Evolutionary conservation across 352 stramenopile genomes (phyloP).

Genomic region (Pythium coloratum): DNA sequence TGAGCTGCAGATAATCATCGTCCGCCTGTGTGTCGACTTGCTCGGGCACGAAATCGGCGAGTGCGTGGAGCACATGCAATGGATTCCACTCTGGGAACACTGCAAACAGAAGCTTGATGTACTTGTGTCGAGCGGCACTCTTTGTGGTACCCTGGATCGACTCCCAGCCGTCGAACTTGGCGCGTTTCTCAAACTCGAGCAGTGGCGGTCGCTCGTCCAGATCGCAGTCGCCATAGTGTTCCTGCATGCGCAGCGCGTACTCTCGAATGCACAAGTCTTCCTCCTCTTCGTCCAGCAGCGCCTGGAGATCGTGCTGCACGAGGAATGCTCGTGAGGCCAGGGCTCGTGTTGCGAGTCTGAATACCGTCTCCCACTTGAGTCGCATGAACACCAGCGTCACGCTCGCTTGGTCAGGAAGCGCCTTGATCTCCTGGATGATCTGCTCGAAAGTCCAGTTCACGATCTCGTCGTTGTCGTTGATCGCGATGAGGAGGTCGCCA

Average conservation of each 20-base stretch:
- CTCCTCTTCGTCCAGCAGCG: conserved; percentile 40
- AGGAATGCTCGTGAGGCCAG: conserved; percentile 52
- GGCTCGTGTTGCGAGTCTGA: conserved; percentile 49
- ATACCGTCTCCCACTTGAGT: conserved; percentile 56
- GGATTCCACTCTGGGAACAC: conserved; percentile 76
- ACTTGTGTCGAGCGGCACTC: conserved; percentile 59
- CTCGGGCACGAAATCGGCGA: conserved; percentile 45
- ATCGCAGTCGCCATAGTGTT: conserved; percentile 68
- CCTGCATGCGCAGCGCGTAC: conserved; percentile 80
- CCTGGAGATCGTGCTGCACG: conserved; percentile 42
- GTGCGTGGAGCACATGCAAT: conserved; percentile 42
- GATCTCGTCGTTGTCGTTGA: conserved; percentile 57
- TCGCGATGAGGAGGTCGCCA: conserved; percentile 69
- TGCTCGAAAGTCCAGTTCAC: conserved; percentile 69
- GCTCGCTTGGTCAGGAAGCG: conserved; percentile 38
- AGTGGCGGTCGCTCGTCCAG: conserved; percentile 49
- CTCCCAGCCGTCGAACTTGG: conserved; percentile 80
- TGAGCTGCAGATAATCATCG: conserved; percentile 18
- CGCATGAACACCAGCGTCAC: conserved; percentile 64
- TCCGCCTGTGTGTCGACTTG: conserved; percentile 18
- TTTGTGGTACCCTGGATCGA: conserved; percentile 50
- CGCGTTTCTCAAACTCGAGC: conserved; percentile 65
- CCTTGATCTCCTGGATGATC: conserved; percentile 65
- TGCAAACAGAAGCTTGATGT: conserved; percentile 77
- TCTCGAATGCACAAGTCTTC: conserved; percentile 75